Percentiles rank a stretch among this genome's conserved stretches.
Evolutionary conservation across 495 filamentous ascomycete species (phyloP).

Genomic region (Xylaria grammica): DNA sequence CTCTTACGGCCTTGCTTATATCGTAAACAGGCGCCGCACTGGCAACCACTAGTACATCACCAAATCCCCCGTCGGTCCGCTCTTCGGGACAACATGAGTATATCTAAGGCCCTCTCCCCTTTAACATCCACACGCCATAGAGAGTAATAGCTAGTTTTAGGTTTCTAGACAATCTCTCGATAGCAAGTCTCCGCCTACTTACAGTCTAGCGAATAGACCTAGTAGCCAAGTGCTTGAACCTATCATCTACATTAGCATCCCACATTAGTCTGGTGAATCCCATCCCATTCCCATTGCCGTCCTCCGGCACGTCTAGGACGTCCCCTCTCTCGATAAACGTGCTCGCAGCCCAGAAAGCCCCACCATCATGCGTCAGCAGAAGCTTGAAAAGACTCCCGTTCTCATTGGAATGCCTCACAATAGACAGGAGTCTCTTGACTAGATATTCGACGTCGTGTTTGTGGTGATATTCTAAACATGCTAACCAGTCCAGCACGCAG

Average conservation of each 20-base stretch:
- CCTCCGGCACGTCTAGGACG: constrained; percentile 11
- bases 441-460: constrained; percentile 12
- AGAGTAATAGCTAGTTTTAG: background rate
- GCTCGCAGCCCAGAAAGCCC: constrained; percentile 8
- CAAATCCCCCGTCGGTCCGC: background rate
- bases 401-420: constrained; percentile 11
- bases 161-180: background rate
- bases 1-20: too few relatives aligned
- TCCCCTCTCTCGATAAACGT: constrained; percentile 15
- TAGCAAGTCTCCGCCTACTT: background rate
- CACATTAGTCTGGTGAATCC: constrained; percentile 1
- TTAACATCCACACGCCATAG: background rate
- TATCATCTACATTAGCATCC: background rate
- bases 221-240: background rate
- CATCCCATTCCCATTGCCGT: background rate
- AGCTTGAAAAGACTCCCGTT: constrained; percentile 20
- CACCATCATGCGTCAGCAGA: constrained; percentile 14
- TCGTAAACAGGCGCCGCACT: too few relatives aligned
- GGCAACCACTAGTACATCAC: background rate
- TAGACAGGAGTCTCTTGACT: background rate
- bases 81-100: background rate
- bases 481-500: constrained; percentile 19
- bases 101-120: background rate
- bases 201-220: background rate
- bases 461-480: constrained; percentile 15